Conservation (phyloP, 352 stramenopile genomes). For the Phytophthora citrophthora region DNA sequence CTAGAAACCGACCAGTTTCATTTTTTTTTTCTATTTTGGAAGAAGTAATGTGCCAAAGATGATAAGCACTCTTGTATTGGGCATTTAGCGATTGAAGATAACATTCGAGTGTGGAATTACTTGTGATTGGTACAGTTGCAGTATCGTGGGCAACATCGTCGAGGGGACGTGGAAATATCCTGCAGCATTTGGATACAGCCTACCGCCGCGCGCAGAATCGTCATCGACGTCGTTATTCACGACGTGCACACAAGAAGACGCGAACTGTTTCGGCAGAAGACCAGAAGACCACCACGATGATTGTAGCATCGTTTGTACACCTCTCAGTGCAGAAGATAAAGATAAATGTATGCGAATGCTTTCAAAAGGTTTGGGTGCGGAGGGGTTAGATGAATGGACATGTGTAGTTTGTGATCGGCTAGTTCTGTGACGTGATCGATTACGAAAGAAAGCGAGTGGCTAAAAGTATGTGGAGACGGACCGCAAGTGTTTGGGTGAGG, state of each 20-base stretch:
- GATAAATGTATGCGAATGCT: neutral
- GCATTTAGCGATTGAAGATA: too few species aligned
- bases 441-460: neutral
- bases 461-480: neutral
- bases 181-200: neutral
- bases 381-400: slow-evolving; percentile 1
- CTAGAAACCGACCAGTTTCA: too few species aligned
- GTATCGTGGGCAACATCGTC: too few species aligned
- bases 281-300: neutral
- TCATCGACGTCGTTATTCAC: neutral
- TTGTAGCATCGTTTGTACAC: neutral
- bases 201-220: neutral
- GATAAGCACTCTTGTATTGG: too few species aligned
- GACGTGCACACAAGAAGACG: neutral
- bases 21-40: too few species aligned
- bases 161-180: neutral
- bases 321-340: neutral
- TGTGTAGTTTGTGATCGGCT: slow-evolving; percentile 4
- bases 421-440: neutral
- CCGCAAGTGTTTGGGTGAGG: neutral
- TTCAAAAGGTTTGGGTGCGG: neutral
- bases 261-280: neutral
- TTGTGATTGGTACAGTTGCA: too few species aligned
- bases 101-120: too few species aligned
- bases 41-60: too few species aligned